A percentile compares a stretch with the other conserved stretches of the same genome.
phyloP scores from a whole-genome alignment of 2,329 filamentous ascomycete genomes.

The Chlorencoelia australis region DNA sequence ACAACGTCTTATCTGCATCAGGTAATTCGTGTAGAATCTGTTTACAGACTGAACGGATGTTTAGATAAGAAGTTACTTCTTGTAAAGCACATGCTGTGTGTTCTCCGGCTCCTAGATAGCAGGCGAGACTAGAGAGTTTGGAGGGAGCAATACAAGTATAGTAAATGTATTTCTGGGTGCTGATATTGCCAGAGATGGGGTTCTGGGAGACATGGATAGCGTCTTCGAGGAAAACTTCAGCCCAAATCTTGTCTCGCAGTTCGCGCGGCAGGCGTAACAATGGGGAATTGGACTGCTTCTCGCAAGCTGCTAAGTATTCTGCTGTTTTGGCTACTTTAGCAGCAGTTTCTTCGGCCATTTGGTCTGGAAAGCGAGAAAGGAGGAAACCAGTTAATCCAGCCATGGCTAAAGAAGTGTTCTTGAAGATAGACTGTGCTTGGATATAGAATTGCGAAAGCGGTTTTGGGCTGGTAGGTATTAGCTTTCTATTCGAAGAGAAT shows the following conservation, averaged over 20 bases:
- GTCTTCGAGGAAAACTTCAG: conserved; percentile 6
- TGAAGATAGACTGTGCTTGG: too few relatives aligned
- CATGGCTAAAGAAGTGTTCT: too few relatives aligned
- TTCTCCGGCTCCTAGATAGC: conserved; percentile 10
- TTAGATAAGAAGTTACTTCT: not conserved
- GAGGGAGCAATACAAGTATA: conserved; percentile 1
- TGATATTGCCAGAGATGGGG: not conserved
- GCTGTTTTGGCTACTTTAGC: too few relatives aligned
- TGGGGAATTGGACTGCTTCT: conserved; percentile 2
- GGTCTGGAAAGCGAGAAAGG: too few relatives aligned
- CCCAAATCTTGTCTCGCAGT: conserved; percentile 14
- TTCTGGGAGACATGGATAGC: conserved; percentile 10
- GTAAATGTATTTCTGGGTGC: too few relatives aligned
- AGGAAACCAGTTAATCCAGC: too few relatives aligned
- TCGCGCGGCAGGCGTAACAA: conserved; percentile 10
- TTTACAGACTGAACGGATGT: conserved; percentile 13
- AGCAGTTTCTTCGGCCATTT: too few relatives aligned
- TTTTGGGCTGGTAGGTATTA: too few relatives aligned
- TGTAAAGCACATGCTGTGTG: conserved; percentile 9
- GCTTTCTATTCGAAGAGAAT: too few relatives aligned
- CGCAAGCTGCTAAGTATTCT: conserved; percentile 1
- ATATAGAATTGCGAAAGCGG: too few relatives aligned
- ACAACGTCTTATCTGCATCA: conserved; percentile 5
- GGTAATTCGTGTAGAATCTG: conserved; percentile 13
- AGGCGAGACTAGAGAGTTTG: conserved; percentile 6